Evolutionary conservation across 176 grass and related monocot species (phyloP).

Genomic region (Phoenix dactylifera): DNA sequence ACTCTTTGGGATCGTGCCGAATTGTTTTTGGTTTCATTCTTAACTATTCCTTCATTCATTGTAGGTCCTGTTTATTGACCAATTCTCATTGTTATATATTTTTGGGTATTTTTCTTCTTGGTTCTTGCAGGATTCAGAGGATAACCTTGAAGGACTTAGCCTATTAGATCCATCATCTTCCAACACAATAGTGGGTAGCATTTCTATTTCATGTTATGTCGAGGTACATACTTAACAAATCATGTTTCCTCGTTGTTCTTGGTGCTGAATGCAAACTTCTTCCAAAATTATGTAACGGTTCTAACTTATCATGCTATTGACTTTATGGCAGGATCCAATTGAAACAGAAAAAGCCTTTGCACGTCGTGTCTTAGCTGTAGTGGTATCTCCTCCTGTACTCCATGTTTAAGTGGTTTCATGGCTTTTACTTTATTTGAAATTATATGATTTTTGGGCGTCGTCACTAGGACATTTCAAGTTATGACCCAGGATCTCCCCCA

Average conservation of each 20-base stretch:
- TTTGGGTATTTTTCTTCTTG: not conserved
- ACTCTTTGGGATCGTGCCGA: no score
- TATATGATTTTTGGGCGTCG: no score
- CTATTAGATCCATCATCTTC: constrained; percentile 73
- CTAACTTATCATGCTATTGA: not conserved
- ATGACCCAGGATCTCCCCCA: no score
- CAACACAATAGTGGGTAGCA: constrained; percentile 46
- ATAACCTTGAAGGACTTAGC: constrained; percentile 51
- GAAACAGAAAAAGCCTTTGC: constrained; percentile 92
- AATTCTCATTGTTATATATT: no score
- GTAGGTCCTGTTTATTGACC: no score
- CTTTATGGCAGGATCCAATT: constrained; percentile 59
- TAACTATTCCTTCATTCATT: no score
- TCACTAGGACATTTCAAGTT: no score
- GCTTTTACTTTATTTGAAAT: not conserved
- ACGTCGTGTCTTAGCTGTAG: constrained; percentile 60
- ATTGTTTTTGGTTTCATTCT: no score
- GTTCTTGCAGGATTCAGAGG: constrained; percentile 56
- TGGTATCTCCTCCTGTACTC: constrained; percentile 33
- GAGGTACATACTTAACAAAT: constrained; percentile 33
- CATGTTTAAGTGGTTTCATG: not conserved
- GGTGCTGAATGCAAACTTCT: constrained; percentile 3
- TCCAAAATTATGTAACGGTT: no score
- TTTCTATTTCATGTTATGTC: constrained; percentile 54
- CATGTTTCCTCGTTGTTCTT: constrained; percentile 20